Evolutionary conservation across 345 rosid species (phyloP), one percentile per base, ranked within the genome.

Genomic region (Carallia brachiata): DNA sequence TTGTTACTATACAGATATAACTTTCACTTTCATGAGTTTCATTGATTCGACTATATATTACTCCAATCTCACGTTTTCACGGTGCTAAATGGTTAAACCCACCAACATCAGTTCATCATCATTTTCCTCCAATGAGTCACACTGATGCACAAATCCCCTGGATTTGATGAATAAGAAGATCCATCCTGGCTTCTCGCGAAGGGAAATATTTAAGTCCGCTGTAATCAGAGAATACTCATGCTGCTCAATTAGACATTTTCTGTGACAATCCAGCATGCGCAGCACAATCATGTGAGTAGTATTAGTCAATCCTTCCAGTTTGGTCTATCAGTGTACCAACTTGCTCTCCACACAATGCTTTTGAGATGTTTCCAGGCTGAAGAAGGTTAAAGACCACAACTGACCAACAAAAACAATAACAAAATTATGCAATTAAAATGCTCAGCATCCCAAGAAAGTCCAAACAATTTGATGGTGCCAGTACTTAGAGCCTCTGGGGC

Each of bases 261-360:
- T 36, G 6, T 36, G 39, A 36, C 39, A 36, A 36, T 36, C 23
- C 23, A 23, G 23, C 23, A 23, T 23, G 23, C 23, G 7, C 39
- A 36, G 39, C 6, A 36, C 39, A 36, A 36, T 36, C 7, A 6
- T 6, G 39, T 6, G 7, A 36, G 39, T 36, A 36, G 6, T 36
- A 36, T 5, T 36, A 73, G 72, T 65, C 40, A 6, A 61, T 76
- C 75, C 84, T 76, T 70, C 84, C 91, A 15, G 63, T 77, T 64
- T 81, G 82, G 19, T 52, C 55, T 15, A 16, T 52, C 19, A 52
- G 7, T 15, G 55, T 52, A n/a, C 55, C 6, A n/a, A 52, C 55
- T 52, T 2, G 23, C 17, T 52, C 23, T 15, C 55, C 55, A 68
- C 31, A 70, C 57, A 44, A 52, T 8, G 30, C 31, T 48, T 58